Percentiles rank a stretch among this genome's conserved stretches.
phyloP scores from a whole-genome alignment of 169 alveolate genomes.

The Eimeria sp. region DNA sequence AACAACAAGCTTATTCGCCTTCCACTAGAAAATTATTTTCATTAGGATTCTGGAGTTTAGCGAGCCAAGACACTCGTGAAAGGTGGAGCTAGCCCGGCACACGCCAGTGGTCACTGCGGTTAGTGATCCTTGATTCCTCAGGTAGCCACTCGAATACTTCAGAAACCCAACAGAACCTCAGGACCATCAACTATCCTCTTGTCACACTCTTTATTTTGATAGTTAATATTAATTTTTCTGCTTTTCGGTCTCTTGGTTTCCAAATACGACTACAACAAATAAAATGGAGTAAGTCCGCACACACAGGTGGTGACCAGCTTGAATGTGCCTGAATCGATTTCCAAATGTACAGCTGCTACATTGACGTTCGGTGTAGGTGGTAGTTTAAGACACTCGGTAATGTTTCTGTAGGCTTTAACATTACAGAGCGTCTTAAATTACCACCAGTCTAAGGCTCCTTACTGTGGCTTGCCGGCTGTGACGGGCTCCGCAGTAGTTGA shows the following conservation, averaged over 20 bases:
- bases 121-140: background rate
- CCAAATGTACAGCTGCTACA: background rate
- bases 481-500: background rate
- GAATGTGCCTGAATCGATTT: background rate
- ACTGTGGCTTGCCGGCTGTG: background rate
- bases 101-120: constrained; percentile 1
- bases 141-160: background rate
- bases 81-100: background rate
- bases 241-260: background rate
- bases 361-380: background rate
- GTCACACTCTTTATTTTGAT: background rate
- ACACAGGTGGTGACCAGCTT: background rate
- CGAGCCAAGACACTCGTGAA: background rate
- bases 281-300: constrained; percentile 29
- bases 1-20: background rate
- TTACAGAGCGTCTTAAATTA: background rate
- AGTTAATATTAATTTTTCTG: background rate
- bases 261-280: background rate
- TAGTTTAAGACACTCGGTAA: no score
- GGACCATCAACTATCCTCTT: background rate
- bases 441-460: background rate
- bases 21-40: background rate
- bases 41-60: background rate
- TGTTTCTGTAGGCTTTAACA: background rate
- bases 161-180: background rate